phyloP scores from a whole-genome alignment of 306 rosid genomes.

The Acacia acuminata region DNA sequence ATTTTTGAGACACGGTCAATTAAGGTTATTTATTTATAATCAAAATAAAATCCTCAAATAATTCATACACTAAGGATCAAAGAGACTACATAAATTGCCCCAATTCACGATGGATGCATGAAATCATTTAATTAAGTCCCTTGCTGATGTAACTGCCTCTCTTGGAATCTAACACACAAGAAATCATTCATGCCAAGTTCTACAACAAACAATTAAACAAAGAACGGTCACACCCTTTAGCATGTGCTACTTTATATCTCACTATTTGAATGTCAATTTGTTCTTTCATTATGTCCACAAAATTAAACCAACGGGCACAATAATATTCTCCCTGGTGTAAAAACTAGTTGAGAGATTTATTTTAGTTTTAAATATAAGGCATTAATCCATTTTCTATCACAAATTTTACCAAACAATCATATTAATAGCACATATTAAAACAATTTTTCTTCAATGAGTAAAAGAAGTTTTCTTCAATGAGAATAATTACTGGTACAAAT shows the following conservation, averaged over 20 bases:
- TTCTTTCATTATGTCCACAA: too few relatives aligned
- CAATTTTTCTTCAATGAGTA: too few relatives aligned
- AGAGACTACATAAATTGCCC: background rate
- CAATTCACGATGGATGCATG: background rate
- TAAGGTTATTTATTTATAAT: too few relatives aligned
- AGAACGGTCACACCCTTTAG: background rate
- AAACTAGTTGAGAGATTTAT: too few relatives aligned
- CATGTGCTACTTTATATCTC: background rate
- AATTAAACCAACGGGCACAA: too few relatives aligned
- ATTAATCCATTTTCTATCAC: background rate
- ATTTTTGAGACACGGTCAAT: too few relatives aligned
- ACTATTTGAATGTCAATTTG: background rate
- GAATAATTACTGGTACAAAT: background rate
- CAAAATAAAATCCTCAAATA: too few relatives aligned
- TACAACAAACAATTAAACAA: background rate
- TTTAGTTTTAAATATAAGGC: background rate
- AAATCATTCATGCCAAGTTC: background rate
- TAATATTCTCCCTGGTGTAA: background rate
- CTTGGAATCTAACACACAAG: background rate
- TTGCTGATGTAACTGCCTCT: conserved; percentile 17
- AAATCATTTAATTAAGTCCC: conserved; percentile 1
- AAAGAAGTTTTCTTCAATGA: too few relatives aligned
- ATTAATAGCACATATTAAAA: background rate
- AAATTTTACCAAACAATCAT: too few relatives aligned
- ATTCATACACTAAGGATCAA: too few relatives aligned